phyloP scores from a whole-genome alignment of 1,284 basidiomycete genomes.

The Naganishia albida region DNA sequence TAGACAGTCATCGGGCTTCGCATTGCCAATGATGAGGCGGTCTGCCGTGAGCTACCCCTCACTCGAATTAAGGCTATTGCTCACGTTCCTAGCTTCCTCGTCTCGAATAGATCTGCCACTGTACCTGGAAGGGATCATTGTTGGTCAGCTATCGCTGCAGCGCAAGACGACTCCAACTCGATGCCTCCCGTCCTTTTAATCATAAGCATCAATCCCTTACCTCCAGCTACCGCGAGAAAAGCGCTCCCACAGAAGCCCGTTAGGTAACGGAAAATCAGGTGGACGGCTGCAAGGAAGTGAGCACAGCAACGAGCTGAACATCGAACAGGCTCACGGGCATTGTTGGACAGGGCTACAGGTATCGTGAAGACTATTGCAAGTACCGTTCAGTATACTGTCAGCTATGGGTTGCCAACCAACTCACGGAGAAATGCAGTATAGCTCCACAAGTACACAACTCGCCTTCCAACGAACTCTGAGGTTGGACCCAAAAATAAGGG shows the following conservation, averaged over 20 bases:
- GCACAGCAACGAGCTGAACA: not conserved
- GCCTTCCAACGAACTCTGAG: slow-evolving; percentile 61
- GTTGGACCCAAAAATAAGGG: slow-evolving; percentile 63
- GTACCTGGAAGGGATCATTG: slow-evolving; percentile 52
- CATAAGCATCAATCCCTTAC: no score
- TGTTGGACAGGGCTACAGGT: slow-evolving; percentile 67
- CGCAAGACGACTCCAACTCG: no score
- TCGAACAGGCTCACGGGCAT: slow-evolving; percentile 55
- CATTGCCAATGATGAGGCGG: not conserved
- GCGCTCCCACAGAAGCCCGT: slow-evolving; percentile 68
- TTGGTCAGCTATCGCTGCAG: no score
- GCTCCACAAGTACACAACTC: not conserved
- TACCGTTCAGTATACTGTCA: not conserved
- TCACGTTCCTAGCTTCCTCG: slow-evolving; percentile 65
- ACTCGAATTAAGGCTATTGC: slow-evolving; percentile 38
- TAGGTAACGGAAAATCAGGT: slow-evolving; percentile 69
- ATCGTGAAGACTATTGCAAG: slow-evolving; percentile 56
- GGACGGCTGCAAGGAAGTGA: slow-evolving; percentile 52
- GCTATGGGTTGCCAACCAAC: not conserved
- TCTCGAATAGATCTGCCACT: slow-evolving; percentile 71
- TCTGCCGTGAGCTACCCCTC: no score
- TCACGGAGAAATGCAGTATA: not conserved
- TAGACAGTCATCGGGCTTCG: slow-evolving; percentile 53
- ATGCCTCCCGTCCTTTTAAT: no score
- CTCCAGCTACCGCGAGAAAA: slow-evolving; percentile 77